Conservation (phyloP, 257 asterid genomes). For the Marsdenia floribunda region DNA sequence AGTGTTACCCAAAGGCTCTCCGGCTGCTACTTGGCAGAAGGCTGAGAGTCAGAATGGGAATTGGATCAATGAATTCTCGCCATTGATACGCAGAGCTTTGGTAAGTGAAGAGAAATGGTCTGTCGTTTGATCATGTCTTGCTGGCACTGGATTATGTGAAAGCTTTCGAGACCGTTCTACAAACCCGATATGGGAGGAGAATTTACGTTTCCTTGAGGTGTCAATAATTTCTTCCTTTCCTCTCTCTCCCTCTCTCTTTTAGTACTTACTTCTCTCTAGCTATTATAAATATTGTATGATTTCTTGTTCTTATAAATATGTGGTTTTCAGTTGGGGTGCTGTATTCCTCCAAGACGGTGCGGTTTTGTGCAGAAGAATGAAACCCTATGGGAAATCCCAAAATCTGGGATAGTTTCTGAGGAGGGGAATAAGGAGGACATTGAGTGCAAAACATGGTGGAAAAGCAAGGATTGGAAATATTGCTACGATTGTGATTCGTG, state of each 20-base stretch:
- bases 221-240: too few species aligned
- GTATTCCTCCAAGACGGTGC: conserved; percentile 26
- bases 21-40: conserved; percentile 10
- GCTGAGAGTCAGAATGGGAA: conserved; percentile 8
- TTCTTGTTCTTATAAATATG: neutral
- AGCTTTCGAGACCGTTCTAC: conserved; percentile 7
- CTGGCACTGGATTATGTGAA: conserved; percentile 9
- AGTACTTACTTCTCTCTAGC: too few species aligned
- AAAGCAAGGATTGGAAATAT: conserved; percentile 9
- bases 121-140: conserved; percentile 9
- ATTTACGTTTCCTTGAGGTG: conserved; percentile 22
- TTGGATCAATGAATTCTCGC: conserved; percentile 24
- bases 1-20: conserved; percentile 17
- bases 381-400: conserved; percentile 13
- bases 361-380: conserved; percentile 16
- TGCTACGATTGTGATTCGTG: conserved; percentile 31
- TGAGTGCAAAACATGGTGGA: conserved; percentile 21
- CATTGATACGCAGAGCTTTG: conserved; percentile 16
- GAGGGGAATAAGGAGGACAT: neutral
- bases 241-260: too few species aligned
- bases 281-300: too few species aligned
- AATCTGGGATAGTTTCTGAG: conserved; percentile 5
- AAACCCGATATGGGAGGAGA: conserved; percentile 1
- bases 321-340: conserved; percentile 24
- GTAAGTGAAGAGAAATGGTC: conserved; percentile 20